phyloP scores from a whole-genome alignment of 345 rosid species.

The Microthlaspi erraticum region DNA sequence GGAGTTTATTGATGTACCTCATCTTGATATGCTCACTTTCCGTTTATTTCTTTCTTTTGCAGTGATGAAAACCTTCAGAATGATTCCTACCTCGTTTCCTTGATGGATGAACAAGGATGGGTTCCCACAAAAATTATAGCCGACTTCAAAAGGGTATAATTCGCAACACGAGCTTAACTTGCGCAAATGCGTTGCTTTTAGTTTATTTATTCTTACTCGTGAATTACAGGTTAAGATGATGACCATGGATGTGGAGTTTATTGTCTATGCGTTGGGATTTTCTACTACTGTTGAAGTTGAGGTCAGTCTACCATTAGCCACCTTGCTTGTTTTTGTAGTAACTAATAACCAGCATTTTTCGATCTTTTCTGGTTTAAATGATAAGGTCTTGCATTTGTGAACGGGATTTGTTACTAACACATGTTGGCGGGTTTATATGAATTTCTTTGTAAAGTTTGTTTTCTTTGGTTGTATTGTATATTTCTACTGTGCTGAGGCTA shows the following conservation, averaged over 20 bases:
- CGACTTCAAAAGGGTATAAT: slow-evolving; percentile 81
- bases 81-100: slow-evolving; percentile 69
- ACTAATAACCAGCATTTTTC: neutral
- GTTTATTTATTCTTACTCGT: slow-evolving; percentile 13
- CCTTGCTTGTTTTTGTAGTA: slow-evolving; percentile 19
- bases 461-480: neutral
- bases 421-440: neutral
- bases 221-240: slow-evolving; percentile 76
- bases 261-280: slow-evolving; percentile 74
- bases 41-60: slow-evolving; percentile 40
- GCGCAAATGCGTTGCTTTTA: slow-evolving; percentile 7
- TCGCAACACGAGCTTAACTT: slow-evolving; percentile 16
- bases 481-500: neutral
- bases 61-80: slow-evolving; percentile 86
- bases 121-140: slow-evolving; percentile 75
- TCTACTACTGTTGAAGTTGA: slow-evolving; percentile 75
- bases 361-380: slow-evolving; percentile 7
- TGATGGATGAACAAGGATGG: slow-evolving; percentile 97
- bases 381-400: slow-evolving; percentile 18
- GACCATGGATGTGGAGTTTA: slow-evolving; percentile 74
- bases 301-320: slow-evolving; percentile 54
- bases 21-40: slow-evolving; percentile 9
- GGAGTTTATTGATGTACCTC: slow-evolving; percentile 15
- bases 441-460: slow-evolving; percentile 3
- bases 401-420: slow-evolving; percentile 9